A percentile compares a stretch with the other conserved stretches of the same genome.
Conservation (phyloP, 23 red algal species). For the Gracilariopsis chorda region DNA sequence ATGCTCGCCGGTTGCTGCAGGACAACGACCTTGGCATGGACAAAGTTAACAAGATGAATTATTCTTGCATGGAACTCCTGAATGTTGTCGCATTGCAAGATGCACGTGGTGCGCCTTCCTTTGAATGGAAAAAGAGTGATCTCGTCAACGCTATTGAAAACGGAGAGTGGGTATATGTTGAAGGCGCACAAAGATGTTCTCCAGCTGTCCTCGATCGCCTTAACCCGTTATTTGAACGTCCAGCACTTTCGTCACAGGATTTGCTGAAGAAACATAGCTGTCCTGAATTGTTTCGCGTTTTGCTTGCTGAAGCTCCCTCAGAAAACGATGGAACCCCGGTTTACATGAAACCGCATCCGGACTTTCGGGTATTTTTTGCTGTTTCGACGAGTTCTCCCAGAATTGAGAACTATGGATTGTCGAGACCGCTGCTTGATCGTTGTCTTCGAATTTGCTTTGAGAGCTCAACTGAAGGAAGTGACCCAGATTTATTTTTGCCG, state of each 20-base stretch:
- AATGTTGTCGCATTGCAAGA: background rate
- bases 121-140: slow-evolving; percentile 78
- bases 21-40: background rate
- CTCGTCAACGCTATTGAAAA: slow-evolving; percentile 72
- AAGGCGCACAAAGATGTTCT: slow-evolving; percentile 55
- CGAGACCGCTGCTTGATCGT: slow-evolving; percentile 80
- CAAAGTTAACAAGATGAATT: background rate
- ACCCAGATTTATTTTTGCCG: no score
- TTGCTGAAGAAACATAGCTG: background rate
- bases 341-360: slow-evolving; percentile 63
- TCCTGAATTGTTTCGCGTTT: background rate
- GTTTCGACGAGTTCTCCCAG: background rate
- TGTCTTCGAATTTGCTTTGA: slow-evolving; percentile 54
- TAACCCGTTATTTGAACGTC: slow-evolving; percentile 91
- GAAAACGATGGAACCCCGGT: slow-evolving; percentile 52
- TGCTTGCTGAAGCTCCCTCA: slow-evolving; percentile 59
- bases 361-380: slow-evolving; percentile 88
- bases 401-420: slow-evolving; percentile 22
- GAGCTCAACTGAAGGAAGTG: background rate
- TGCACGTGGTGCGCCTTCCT: background rate
- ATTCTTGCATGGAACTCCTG: background rate
- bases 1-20: background rate
- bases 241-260: slow-evolving; percentile 3
- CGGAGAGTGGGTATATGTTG: slow-evolving; percentile 85
- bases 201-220: slow-evolving; percentile 90